These are phyloP conservation scores for Colletotrichum sp. DNA, from an alignment of 2,329 filamentous ascomycete species.

Conservation along the genomic window DNA sequence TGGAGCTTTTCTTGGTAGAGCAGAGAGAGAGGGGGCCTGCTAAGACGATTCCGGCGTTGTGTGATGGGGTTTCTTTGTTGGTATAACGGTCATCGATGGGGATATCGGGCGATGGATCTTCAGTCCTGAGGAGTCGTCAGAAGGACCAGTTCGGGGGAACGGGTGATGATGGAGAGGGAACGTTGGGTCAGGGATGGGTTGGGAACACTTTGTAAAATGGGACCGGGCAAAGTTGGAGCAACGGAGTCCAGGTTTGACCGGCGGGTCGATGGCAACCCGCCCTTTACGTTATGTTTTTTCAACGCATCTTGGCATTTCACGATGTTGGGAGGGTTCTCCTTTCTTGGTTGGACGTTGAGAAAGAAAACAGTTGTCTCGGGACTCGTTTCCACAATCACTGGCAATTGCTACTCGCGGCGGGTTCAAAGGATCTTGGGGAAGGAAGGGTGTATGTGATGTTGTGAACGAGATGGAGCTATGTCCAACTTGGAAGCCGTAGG, in stretches of 20 bases:
- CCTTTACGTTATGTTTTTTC: neutral
- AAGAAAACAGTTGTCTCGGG: slow-evolving; percentile 1
- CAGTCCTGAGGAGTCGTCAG: neutral
- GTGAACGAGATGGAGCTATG: neutral
- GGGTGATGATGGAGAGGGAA: neutral
- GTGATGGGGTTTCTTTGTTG: neutral
- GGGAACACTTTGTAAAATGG: neutral
- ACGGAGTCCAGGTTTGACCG: neutral
- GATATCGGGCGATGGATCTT: neutral
- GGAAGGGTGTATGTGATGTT: neutral
- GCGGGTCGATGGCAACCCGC: neutral
- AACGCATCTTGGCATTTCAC: neutral
- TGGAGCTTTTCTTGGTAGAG: neutral
- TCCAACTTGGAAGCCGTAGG: slow-evolving; percentile 5
- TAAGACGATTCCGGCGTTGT: slow-evolving; percentile 7
- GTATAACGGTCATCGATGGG: slow-evolving; percentile 12
- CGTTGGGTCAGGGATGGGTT: neutral
- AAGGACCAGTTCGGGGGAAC: neutral
- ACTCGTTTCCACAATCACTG: neutral
- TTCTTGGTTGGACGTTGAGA: slow-evolving; percentile 12
- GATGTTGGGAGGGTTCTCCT: neutral
- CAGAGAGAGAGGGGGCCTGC: neutral
- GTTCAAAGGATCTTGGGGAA: neutral
- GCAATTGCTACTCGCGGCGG: neutral
- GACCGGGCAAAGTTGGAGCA: neutral